A percentile compares a stretch with the other conserved stretches of the same genome.
These are phyloP conservation scores for Heritiera fomes DNA, from an alignment of 345 rosid species.

Conservation along the genomic window DNA sequence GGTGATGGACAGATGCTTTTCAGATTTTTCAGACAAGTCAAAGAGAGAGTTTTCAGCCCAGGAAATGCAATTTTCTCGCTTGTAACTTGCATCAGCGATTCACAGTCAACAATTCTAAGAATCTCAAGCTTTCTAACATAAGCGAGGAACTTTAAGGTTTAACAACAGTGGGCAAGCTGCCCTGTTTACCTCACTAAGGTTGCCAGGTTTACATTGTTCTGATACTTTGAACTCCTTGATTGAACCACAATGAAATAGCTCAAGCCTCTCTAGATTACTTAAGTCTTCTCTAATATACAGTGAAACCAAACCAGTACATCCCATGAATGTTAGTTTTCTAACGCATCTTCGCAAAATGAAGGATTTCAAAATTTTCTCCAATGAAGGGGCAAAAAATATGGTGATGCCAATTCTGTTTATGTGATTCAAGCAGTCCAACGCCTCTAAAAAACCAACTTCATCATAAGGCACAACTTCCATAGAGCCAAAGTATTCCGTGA, in stretches of 20 bases:
- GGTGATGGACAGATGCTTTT: slow-evolving; percentile 17
- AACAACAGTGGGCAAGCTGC: not conserved
- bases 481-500: not conserved
- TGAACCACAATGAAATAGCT: not conserved
- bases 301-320: not conserved
- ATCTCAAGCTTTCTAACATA: slow-evolving; percentile 9
- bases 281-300: not conserved
- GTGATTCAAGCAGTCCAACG: slow-evolving; percentile 1
- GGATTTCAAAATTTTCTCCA: not conserved
- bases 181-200: not conserved
- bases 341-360: not conserved
- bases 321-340: not conserved
- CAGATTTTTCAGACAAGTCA: not conserved
- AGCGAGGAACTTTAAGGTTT: not conserved
- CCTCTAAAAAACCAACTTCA: not conserved
- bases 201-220: not conserved
- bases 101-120: not conserved
- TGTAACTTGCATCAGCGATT: not conserved
- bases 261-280: not conserved
- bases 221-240: not conserved
- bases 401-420: slow-evolving; percentile 12
- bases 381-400: not conserved
- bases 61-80: not conserved
- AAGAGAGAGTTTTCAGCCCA: not conserved
- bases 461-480: not conserved